These are phyloP conservation scores for Russula foetens DNA, from an alignment of 768 basidiomycete species.

Conservation along the genomic window DNA sequence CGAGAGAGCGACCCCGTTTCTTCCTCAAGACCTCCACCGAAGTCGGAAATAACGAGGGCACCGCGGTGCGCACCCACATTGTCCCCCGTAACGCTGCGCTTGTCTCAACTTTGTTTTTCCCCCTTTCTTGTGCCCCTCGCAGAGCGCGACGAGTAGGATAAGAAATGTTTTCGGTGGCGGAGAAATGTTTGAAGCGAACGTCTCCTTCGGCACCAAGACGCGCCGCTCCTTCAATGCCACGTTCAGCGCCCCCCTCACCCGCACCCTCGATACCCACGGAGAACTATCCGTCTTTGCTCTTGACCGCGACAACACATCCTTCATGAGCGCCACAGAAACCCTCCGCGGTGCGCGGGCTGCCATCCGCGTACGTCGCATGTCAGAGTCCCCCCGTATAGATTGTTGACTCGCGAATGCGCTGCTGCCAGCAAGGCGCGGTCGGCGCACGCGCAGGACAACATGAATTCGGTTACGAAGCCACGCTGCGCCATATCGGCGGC, in stretches of 20 bases:
- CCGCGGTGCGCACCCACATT: slow-evolving; percentile 52
- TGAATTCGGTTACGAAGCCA: slow-evolving; percentile 80
- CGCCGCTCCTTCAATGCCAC: slow-evolving; percentile 72
- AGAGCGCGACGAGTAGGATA: slow-evolving; percentile 76
- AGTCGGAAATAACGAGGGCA: slow-evolving; percentile 89
- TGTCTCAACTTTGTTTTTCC: slow-evolving; percentile 9
- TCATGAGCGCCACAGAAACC: slow-evolving; percentile 62
- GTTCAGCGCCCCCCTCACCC: slow-evolving; percentile 51
- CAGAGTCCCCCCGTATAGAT: slow-evolving; percentile 2
- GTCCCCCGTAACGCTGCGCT: neutral
- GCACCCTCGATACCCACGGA: slow-evolving; percentile 56
- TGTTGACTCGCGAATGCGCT: slow-evolving; percentile 3
- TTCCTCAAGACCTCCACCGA: slow-evolving; percentile 82
- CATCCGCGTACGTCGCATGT: slow-evolving; percentile 57
- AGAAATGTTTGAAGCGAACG: slow-evolving; percentile 76
- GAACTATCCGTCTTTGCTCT: slow-evolving; percentile 64
- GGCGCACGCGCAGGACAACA: slow-evolving; percentile 39
- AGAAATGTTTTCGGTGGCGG: slow-evolving; percentile 89
- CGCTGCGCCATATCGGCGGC: slow-evolving; percentile 64
- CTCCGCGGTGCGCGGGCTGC: slow-evolving; percentile 57
- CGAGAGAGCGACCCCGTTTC: slow-evolving; percentile 67
- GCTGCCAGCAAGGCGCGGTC: slow-evolving; percentile 4
- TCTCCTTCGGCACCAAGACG: slow-evolving; percentile 83
- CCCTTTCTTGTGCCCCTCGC: neutral
- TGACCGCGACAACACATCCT: slow-evolving; percentile 74